Evolutionary conservation across 1,139 yeast genomes (phyloP).

Genomic region (Candida mesenterica): DNA sequence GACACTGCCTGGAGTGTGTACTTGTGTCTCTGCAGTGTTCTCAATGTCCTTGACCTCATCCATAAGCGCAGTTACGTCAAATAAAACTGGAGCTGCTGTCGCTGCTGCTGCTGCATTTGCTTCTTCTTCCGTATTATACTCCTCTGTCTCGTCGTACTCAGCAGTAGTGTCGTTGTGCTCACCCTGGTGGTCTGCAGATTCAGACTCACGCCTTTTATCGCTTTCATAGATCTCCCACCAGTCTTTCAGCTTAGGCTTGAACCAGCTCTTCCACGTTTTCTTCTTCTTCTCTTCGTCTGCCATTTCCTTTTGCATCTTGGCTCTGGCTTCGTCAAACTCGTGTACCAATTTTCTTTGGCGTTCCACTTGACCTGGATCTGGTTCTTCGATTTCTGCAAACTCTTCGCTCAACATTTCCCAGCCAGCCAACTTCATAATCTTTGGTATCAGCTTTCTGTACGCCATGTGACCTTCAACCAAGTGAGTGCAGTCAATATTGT

Average conservation of each 20-base stretch:
- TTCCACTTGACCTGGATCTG: constrained; percentile 85
- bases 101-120: constrained; percentile 1
- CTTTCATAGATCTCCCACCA: constrained; percentile 80
- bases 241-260: constrained; percentile 73
- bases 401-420: constrained; percentile 89
- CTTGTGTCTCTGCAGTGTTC: constrained; percentile 8
- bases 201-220: constrained; percentile 1
- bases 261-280: constrained; percentile 60
- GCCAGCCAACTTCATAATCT: constrained; percentile 61
- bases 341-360: constrained; percentile 75
- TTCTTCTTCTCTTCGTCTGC: constrained; percentile 29
- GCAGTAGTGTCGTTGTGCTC: neutral
- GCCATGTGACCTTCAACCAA: constrained; percentile 95
- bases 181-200: constrained; percentile 1
- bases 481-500: constrained; percentile 84
- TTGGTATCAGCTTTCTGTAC: constrained; percentile 91
- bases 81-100: constrained; percentile 22
- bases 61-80: constrained; percentile 47
- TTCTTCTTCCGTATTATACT: constrained; percentile 5
- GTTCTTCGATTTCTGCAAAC: constrained; percentile 93
- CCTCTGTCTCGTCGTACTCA: neutral
- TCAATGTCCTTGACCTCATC: constrained; percentile 49
- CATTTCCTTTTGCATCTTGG: constrained; percentile 42
- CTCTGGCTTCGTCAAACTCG: constrained; percentile 85
- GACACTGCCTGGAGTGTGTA: no score